Evolutionary conservation across 208 protist genomes (phyloP).

Genomic region (Trypanosoma congolense): DNA sequence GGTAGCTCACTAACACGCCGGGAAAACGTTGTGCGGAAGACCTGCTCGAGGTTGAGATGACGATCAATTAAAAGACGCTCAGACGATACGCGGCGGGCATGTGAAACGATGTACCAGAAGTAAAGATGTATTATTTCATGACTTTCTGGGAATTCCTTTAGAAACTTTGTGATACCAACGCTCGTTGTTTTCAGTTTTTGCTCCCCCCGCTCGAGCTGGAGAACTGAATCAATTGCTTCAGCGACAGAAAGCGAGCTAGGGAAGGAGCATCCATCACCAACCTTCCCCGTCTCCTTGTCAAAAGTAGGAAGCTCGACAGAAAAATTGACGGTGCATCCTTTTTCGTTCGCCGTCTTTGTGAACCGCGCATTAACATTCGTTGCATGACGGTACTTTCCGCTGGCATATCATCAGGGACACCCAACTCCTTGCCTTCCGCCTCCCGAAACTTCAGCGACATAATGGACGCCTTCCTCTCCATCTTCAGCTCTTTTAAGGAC

Average conservation of each 20-base stretch:
- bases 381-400: slow-evolving; percentile 3
- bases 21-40: slow-evolving; percentile 46
- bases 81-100: slow-evolving; percentile 30
- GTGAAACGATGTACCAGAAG: slow-evolving; percentile 66
- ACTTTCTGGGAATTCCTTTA: slow-evolving; percentile 29
- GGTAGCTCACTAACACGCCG: slow-evolving; percentile 22
- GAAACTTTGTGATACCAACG: slow-evolving; percentile 45
- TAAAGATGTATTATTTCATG: slow-evolving; percentile 41
- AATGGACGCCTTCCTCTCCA: not conserved
- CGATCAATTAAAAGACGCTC: slow-evolving; percentile 51
- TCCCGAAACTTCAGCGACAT: not conserved
- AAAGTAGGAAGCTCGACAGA: slow-evolving; percentile 30
- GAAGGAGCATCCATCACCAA: slow-evolving; percentile 9
- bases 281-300: slow-evolving; percentile 14
- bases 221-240: slow-evolving; percentile 33
- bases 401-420: not conserved
- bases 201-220: slow-evolving; percentile 35
- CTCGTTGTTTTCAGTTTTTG: slow-evolving; percentile 34
- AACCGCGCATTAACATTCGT: slow-evolving; percentile 7
- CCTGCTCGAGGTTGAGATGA: slow-evolving; percentile 29
- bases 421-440: not conserved
- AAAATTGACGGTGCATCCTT: slow-evolving; percentile 31
- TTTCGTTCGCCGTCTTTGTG: slow-evolving; percentile 22
- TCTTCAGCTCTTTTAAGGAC: not conserved
- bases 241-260: slow-evolving; percentile 17